phyloP scores from a whole-genome alignment of 331 rosid species.

The Spiraea crenata region DNA sequence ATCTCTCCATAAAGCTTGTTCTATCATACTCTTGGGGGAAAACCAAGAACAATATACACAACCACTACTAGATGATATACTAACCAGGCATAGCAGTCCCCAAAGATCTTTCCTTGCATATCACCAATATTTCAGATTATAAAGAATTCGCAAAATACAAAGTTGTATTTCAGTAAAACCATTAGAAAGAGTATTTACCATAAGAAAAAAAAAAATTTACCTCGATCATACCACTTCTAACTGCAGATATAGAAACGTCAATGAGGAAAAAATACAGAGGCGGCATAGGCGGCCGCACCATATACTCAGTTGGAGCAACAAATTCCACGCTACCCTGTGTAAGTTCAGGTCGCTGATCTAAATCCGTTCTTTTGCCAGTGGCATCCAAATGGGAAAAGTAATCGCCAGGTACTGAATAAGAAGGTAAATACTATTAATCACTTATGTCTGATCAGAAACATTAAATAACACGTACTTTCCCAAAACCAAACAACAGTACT shows the following conservation, averaged over 20 bases:
- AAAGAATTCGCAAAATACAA: not conserved
- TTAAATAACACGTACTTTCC: not conserved
- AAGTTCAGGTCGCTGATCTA: conserved; percentile 92
- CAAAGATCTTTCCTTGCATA: conserved; percentile 7
- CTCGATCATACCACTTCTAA: conserved; percentile 99
- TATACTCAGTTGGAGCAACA: conserved; percentile 98
- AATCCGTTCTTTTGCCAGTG: conserved; percentile 82
- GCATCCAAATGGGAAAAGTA: conserved; percentile 92
- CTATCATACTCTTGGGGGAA: not conserved
- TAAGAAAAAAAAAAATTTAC: conserved; percentile 19
- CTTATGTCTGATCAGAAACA: conserved; percentile 5
- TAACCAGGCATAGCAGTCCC: conserved; percentile 6
- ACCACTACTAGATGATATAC: conserved; percentile 5
- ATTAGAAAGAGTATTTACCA: conserved; percentile 21
- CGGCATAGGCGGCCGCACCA: conserved; percentile 99
- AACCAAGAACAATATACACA: not conserved
- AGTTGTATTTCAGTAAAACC: not conserved
- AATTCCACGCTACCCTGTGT: conserved; percentile 87
- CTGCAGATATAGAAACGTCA: conserved; percentile 89
- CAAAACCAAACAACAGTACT: conserved; percentile 13
- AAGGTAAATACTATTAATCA: conserved; percentile 26
- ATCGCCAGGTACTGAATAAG: conserved; percentile 79
- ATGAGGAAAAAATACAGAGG: conserved; percentile 96
- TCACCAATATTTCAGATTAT: not conserved
- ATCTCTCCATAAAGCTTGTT: not conserved